A percentile compares a stretch with the other conserved stretches of the same genome.
Evolutionary conservation across 768 basidiomycete genomes (phyloP).

Genomic region (Tubosaeta brunneosetosa): DNA sequence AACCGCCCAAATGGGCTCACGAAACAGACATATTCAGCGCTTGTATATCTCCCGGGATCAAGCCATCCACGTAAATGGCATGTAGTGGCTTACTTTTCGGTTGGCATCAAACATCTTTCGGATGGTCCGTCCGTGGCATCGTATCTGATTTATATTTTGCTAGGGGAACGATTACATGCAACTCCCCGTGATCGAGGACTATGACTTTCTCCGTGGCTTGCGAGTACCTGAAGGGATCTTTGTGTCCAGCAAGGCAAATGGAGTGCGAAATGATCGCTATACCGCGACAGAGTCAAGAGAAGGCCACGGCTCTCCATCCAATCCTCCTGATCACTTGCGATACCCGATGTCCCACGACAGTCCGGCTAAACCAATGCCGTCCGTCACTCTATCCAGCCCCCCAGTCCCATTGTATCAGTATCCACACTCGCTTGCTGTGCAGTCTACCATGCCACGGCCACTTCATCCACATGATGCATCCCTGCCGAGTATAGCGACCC

Average conservation of each 20-base stretch:
- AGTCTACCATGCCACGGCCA: slow-evolving; percentile 2
- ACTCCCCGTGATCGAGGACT: slow-evolving; percentile 70
- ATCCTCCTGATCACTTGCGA: slow-evolving; percentile 11
- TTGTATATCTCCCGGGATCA: slow-evolving; percentile 59
- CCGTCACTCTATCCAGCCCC: slow-evolving; percentile 11
- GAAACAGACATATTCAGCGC: slow-evolving; percentile 81
- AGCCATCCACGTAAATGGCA: slow-evolving; percentile 71
- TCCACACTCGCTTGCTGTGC: slow-evolving; percentile 2
- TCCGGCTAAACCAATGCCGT: slow-evolving; percentile 7
- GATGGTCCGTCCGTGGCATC: neutral
- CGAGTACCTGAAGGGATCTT: slow-evolving; percentile 70
- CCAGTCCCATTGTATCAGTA: slow-evolving; percentile 12
- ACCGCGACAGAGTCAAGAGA: slow-evolving; percentile 16
- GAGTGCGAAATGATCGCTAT: slow-evolving; percentile 25
- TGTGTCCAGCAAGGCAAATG: slow-evolving; percentile 57
- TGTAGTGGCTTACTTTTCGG: slow-evolving; percentile 78
- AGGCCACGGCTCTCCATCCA: slow-evolving; percentile 4
- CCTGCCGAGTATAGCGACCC: slow-evolving; percentile 22
- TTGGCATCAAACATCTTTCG: slow-evolving; percentile 30
- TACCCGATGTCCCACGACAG: slow-evolving; percentile 10
- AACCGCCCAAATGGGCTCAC: slow-evolving; percentile 78
- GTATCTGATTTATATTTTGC: slow-evolving; percentile 6
- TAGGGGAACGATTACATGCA: slow-evolving; percentile 66
- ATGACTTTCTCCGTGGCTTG: slow-evolving; percentile 66
- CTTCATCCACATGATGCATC: slow-evolving; percentile 4